Evolutionary conservation across 331 rosid species (phyloP), one percentile per base, ranked within the genome.

Genomic region (Ulmus americana): DNA sequence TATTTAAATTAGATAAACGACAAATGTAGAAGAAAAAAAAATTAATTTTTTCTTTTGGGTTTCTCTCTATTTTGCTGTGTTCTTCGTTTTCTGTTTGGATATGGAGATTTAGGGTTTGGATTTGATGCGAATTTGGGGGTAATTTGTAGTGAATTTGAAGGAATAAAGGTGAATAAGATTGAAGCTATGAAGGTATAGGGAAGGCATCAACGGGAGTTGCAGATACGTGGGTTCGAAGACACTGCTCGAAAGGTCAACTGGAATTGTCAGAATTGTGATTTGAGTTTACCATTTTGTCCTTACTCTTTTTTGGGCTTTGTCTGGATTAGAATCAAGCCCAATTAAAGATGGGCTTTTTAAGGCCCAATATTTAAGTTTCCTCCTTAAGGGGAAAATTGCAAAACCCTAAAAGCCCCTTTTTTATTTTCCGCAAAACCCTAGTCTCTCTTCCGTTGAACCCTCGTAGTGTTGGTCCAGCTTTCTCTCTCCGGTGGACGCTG

Each of bases 181-280:
- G 64, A 18, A 60, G 7, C 39, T 14, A 43, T 5, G 39, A 65
- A 64, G 81, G 69, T 46, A 70, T n/a, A 54, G 55, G 5, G 78
- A 55, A 63, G 70, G 61, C 68, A 64, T 69, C 68, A 65, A 46
- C 10, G 73, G 35, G 55, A 11, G 61, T 51, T 53, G 76, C 52
- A 56, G 70, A 81, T 61, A 74, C 91, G 88, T 82, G 75, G 84
- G 61, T 49, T 75, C 63, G 70, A 77, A 80, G 80, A 45, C 68
- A 52, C 11, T 3, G 61, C 47, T 68, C 10, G 44, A 75, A n/a
- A 53, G 55, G 82, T 80, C 81, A 80, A 74, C 73, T 60, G 45
- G 39, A 11, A n/a, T 18, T 0, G 40, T 41, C 48, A n/a, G 42
- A 57, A 57, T 7, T 41, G 3, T 0, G 52, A 10, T 10, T n/a